These are phyloP conservation scores for Lactarius quietus DNA, from an alignment of 768 basidiomycete species.

Conservation along the genomic window DNA sequence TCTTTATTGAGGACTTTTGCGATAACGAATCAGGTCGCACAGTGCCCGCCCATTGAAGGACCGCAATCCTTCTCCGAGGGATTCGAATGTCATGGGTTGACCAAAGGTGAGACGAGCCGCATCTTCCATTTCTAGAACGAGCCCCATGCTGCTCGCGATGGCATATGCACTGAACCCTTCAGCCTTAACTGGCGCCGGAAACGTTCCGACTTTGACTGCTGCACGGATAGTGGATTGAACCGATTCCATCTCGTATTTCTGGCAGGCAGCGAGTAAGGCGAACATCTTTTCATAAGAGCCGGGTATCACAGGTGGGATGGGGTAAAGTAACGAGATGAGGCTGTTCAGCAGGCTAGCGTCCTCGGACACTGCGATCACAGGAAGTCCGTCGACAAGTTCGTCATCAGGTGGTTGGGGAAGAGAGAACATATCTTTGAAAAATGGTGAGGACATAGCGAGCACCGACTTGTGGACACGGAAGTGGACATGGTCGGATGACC, in stretches of 20 bases:
- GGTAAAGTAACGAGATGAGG: background rate
- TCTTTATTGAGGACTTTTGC: no score
- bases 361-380: background rate
- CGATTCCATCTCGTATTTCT: no score
- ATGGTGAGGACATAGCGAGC: no score
- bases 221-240: background rate
- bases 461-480: no score
- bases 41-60: background rate
- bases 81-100: background rate
- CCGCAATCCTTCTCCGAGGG: background rate
- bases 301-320: background rate
- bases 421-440: no score
- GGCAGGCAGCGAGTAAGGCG: no score
- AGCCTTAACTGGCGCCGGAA: background rate
- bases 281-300: background rate
- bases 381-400: background rate
- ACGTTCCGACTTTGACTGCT: background rate
- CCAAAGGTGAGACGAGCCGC: background rate
- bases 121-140: background rate
- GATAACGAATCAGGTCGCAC: background rate
- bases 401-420: no score
- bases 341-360: background rate
- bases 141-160: background rate
- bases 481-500: no score
- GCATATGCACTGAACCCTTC: background rate